These are phyloP conservation scores for Austroboletus rostrupii DNA, from an alignment of 1,284 basidiomycete species.

Conservation along the genomic window DNA sequence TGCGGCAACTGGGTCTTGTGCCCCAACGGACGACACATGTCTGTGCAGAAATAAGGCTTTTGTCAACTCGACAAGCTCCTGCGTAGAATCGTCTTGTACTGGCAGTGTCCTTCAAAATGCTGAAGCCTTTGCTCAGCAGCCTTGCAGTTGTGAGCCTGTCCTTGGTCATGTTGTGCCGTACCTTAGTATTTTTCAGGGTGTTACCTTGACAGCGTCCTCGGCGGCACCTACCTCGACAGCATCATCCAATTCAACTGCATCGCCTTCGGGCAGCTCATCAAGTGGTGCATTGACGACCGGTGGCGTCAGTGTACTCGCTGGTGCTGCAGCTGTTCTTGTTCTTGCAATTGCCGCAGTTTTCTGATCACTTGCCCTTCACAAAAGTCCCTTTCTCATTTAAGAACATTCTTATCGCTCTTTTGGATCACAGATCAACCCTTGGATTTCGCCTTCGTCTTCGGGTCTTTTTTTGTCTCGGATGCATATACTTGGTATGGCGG, in stretches of 20 bases:
- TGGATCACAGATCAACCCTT: background rate
- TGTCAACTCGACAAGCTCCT: conserved; percentile 42
- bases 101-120: conserved; percentile 47
- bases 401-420: background rate
- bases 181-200: conserved; percentile 36
- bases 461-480: background rate
- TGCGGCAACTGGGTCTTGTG: conserved; percentile 42
- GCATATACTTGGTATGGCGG: background rate
- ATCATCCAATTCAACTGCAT: background rate
- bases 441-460: background rate
- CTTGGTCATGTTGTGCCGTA: background rate
- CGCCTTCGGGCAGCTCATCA: background rate
- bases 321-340: conserved; percentile 17
- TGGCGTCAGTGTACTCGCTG: conserved; percentile 14
- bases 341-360: conserved; percentile 12
- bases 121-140: conserved; percentile 36
- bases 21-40: conserved; percentile 43
- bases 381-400: conserved; percentile 4
- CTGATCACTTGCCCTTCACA: conserved; percentile 1
- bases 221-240: background rate
- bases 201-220: conserved; percentile 39
- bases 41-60: conserved; percentile 48
- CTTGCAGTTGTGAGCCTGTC: conserved; percentile 42
- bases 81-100: conserved; percentile 43
- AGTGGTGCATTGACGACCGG: conserved; percentile 10